These are phyloP conservation scores for Penicillium sp. DNA, from an alignment of 2,329 filamentous ascomycete species.

Conservation along the genomic window DNA sequence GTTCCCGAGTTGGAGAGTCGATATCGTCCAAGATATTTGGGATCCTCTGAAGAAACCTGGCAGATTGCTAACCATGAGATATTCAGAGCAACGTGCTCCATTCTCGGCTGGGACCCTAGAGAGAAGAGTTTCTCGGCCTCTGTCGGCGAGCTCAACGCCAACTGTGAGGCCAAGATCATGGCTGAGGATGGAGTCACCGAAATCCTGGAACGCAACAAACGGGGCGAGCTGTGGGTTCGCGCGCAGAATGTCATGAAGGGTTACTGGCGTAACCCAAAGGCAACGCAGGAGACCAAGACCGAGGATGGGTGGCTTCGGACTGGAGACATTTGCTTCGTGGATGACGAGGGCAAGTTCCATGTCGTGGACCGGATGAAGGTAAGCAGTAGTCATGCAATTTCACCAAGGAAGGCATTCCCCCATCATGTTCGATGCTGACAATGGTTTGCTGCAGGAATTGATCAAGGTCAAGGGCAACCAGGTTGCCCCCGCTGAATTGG, in stretches of 20 bases:
- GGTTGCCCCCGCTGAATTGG: conserved; percentile 63
- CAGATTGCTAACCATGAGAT: not conserved
- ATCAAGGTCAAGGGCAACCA: conserved; percentile 66
- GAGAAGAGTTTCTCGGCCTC: conserved; percentile 48
- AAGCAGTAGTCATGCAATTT: not conserved
- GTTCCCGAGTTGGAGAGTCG: too few species aligned
- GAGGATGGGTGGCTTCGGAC: conserved; percentile 70
- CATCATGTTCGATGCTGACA: not conserved
- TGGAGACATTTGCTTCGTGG: conserved; percentile 68
- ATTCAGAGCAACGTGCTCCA: conserved; percentile 64
- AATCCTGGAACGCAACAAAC: conserved; percentile 53
- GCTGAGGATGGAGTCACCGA: conserved; percentile 50
- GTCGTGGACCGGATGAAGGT: conserved; percentile 77
- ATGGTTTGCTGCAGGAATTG: conserved; percentile 48
- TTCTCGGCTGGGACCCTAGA: conserved; percentile 64
- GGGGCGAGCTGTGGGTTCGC: conserved; percentile 73
- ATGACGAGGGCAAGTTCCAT: conserved; percentile 58
- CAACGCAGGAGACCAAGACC: conserved; percentile 65
- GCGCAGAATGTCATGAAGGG: conserved; percentile 73
- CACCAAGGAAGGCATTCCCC: not conserved
- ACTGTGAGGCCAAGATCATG: conserved; percentile 69
- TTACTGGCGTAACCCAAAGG: conserved; percentile 73
- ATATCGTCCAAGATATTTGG: not conserved
- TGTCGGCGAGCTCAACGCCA: conserved; percentile 68
- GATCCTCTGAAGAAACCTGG: not conserved